Evolutionary conservation across 1,139 yeast genomes (phyloP).

Genomic region (Candida glucosophila): DNA sequence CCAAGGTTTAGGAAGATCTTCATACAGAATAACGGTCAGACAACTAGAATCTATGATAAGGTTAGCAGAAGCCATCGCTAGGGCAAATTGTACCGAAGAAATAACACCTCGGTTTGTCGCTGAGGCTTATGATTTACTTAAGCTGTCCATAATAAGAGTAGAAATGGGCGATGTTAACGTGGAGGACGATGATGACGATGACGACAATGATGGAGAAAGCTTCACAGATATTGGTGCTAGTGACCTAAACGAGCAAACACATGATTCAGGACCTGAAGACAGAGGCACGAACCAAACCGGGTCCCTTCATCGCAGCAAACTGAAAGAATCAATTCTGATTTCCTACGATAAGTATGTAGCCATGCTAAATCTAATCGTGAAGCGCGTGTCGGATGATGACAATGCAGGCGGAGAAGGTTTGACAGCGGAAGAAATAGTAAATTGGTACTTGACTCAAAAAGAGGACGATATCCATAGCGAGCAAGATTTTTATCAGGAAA

Average conservation of each 20-base stretch:
- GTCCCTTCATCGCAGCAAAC: conserved; percentile 4
- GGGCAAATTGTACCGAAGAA: conserved; percentile 90
- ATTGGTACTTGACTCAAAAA: conserved; percentile 72
- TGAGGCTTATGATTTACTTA: conserved; percentile 84
- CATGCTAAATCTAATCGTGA: conserved; percentile 75
- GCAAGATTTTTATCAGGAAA: conserved; percentile 62
- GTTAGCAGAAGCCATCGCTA: conserved; percentile 91
- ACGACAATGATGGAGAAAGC: conserved; percentile 11
- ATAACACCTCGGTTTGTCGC: conserved; percentile 84
- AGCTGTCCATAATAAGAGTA: conserved; percentile 88
- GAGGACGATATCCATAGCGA: conserved; percentile 69
- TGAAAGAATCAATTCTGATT: conserved; percentile 34
- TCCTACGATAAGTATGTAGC: conserved; percentile 81
- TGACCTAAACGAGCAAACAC: conserved; percentile 6
- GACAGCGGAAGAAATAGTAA: conserved; percentile 60
- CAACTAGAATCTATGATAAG: conserved; percentile 93
- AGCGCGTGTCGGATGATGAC: conserved; percentile 55
- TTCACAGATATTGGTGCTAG: conserved; percentile 6
- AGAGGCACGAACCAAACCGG: conserved; percentile 3
- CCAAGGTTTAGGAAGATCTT: conserved; percentile 78
- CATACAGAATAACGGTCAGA: conserved; percentile 93
- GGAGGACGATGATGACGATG: conserved; percentile 53
- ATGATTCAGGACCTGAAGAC: conserved; percentile 4
- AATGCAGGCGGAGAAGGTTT: conserved; percentile 52
- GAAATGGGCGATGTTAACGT: conserved; percentile 91